These are phyloP conservation scores for Anthoceros angustus DNA, from an alignment of 225 moss, liverwort and hornwort species.

Conservation along the genomic window DNA sequence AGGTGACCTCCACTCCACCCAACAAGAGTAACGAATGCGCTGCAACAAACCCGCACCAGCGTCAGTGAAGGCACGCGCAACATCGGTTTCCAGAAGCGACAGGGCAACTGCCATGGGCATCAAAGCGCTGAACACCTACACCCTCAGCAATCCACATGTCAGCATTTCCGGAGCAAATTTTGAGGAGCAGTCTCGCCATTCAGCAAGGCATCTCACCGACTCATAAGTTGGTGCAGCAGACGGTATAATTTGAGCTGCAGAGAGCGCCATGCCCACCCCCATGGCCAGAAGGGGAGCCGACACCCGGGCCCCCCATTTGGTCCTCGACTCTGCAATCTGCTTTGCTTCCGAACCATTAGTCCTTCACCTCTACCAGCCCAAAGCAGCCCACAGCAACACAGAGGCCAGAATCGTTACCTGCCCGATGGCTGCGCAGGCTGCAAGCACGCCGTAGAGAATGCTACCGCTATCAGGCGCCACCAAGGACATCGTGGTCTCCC, in stretches of 20 bases:
- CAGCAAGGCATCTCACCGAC: slow-evolving; percentile 24
- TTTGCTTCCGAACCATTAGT: neutral
- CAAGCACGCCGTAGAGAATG: slow-evolving; percentile 52
- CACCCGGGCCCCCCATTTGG: slow-evolving; percentile 52
- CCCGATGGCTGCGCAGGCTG: slow-evolving; percentile 63
- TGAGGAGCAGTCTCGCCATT: slow-evolving; percentile 6
- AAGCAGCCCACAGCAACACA: neutral
- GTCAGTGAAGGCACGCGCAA: slow-evolving; percentile 65
- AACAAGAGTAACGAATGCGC: neutral
- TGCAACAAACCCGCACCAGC: slow-evolving; percentile 24
- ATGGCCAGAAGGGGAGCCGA: slow-evolving; percentile 87
- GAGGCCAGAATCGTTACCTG: slow-evolving; percentile 27
- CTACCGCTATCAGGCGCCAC: slow-evolving; percentile 45
- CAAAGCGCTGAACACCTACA: slow-evolving; percentile 57
- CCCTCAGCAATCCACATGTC: neutral
- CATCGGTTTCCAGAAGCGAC: slow-evolving; percentile 81
- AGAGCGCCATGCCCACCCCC: slow-evolving; percentile 55
- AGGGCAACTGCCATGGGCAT: slow-evolving; percentile 91
- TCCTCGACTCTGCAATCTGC: slow-evolving; percentile 70
- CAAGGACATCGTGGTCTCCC: slow-evolving; percentile 32
- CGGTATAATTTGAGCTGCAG: slow-evolving; percentile 49
- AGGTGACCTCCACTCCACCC: slow-evolving; percentile 7
- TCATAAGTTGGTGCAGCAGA: slow-evolving; percentile 60
- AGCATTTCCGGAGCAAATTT: neutral
- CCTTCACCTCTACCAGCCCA: neutral